phyloP scores from a whole-genome alignment of 208 protist species.

The Acanthamoeba royreba region DNA sequence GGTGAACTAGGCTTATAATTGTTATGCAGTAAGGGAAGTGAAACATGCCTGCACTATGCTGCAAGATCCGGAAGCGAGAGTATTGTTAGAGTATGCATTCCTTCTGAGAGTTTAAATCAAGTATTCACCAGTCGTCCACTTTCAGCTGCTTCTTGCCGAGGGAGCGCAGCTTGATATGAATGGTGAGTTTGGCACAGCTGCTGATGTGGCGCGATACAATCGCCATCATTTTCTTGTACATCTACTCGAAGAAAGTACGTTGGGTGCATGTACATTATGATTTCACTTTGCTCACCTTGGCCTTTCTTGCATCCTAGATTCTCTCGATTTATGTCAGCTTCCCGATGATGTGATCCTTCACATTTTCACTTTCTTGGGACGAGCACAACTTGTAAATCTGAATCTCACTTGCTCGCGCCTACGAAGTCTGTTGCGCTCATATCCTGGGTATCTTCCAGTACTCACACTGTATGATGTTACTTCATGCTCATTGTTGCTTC shows the following conservation, averaged over 20 bases:
- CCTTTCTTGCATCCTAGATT: not conserved
- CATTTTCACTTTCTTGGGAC: not conserved
- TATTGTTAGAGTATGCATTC: not conserved
- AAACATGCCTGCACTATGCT: not conserved
- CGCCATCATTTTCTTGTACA: not conserved
- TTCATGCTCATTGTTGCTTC: not conserved
- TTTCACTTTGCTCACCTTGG: too few species aligned
- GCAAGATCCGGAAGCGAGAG: not conserved
- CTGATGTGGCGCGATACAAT: not conserved
- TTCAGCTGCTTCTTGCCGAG: not conserved
- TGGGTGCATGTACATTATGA: too few species aligned
- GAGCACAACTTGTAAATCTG: not conserved
- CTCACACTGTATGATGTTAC: not conserved
- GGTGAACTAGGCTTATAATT: not conserved
- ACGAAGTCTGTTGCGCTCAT: not conserved
- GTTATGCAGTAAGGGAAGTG: not conserved
- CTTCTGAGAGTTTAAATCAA: too few species aligned
- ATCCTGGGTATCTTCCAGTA: not conserved
- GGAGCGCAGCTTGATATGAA: not conserved
- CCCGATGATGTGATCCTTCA: not conserved
- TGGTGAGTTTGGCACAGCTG: not conserved
- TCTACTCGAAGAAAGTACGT: not conserved
- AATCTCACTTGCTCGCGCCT: not conserved
- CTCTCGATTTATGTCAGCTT: not conserved
- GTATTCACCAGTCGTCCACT: too few species aligned